Evolutionary conservation across 2,329 filamentous ascomycete genomes (phyloP).

Genomic region (Penicillium sp.): DNA sequence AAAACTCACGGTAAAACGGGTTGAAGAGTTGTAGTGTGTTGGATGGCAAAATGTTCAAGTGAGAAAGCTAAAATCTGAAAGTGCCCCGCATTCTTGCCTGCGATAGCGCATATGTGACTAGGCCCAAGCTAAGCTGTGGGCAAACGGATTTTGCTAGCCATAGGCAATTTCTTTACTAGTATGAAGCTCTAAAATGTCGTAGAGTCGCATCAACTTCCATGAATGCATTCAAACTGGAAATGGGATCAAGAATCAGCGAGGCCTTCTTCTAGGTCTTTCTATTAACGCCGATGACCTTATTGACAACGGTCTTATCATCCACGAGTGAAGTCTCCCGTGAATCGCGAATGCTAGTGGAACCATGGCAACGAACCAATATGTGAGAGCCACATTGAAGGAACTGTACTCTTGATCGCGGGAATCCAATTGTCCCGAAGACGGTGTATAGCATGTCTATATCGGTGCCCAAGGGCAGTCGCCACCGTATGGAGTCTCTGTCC

Average conservation of each 20-base stretch:
- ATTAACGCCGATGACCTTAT: background rate
- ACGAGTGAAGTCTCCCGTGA: background rate
- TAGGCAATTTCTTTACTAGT: background rate
- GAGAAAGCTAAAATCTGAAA: background rate
- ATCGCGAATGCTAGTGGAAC: background rate
- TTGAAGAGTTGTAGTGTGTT: background rate
- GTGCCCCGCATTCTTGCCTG: too few relatives aligned
- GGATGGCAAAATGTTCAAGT: background rate
- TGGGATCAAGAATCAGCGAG: background rate
- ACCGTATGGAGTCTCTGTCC: too few relatives aligned
- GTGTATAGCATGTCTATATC: too few relatives aligned
- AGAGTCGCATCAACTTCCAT: background rate
- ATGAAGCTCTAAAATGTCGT: too few relatives aligned
- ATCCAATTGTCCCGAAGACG: too few relatives aligned
- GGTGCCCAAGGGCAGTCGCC: too few relatives aligned
- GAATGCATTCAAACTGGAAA: background rate
- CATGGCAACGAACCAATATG: background rate
- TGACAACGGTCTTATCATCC: background rate
- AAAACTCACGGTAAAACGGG: background rate
- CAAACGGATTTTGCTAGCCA: background rate
- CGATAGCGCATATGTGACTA: background rate
- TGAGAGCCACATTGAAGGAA: background rate
- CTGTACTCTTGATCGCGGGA: too few relatives aligned
- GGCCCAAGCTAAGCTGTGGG: rapidly evolving
- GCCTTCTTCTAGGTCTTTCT: background rate